Evolutionary conservation across 345 rosid species (phyloP), one percentile per base, ranked within the genome.

Genomic region (Sonneratia caseolaris): DNA sequence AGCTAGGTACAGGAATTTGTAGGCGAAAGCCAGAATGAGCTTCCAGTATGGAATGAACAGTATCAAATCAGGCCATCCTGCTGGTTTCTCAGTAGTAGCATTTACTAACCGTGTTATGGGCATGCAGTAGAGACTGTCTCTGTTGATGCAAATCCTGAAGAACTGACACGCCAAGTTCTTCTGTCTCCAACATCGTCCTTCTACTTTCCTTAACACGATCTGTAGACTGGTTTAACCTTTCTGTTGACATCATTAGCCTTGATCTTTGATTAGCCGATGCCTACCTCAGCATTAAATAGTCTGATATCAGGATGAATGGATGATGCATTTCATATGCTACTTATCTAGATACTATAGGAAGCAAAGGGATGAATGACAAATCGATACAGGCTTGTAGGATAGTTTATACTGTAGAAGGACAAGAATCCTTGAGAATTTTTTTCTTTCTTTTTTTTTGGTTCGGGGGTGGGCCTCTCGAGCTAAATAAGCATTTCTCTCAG

Each of bases 111-210:
- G 92, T 86, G 82, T 86, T 83, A 43, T 88, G 74, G 47, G 96
- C 88, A 3, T 86, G 89, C 69, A 95, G 74, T 76, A 95, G 97
- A 77, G 97, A 77, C 71, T 95, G 91, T 68, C 99, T 69, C 82
- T 95, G 99, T 71, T 89, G 81, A 84, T 90, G 92, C 81, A 95
- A 76, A 80, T 95, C 99, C 71, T 91, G 90, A 75, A 95, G 98
- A 83, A 95, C 84, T 11, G 99, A 95, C 74, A 96, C 99, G 49
- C 99, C 98, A 49, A 92, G 93, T 32, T 96, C 98, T 84, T 96
- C 99, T 40, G 98, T 96, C 81, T 96, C 99, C 72, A 92, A 83
- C 98, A 96, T 96, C 67, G 86, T 86, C 83, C 82, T 92, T 80
- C 96, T 90, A 79, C 99, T 79, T 66, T 92, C 98, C 81, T 85